Conservation (phyloP, 1,139 yeast genomes). For the Suhomyces kunorum region DNA sequence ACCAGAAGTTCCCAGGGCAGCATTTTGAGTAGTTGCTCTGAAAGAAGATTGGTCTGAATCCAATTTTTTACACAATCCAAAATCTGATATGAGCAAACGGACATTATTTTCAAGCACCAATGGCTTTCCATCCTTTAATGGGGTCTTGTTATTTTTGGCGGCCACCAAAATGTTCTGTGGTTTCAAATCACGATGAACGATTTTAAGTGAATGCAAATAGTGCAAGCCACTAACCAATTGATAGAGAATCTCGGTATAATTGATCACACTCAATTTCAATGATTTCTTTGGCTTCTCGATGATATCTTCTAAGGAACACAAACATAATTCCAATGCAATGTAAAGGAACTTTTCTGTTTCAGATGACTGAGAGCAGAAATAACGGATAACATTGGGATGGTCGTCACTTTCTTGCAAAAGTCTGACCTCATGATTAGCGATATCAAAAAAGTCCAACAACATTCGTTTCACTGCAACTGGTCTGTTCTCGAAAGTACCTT, state of each 20-base stretch:
- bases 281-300: slow-evolving; percentile 52
- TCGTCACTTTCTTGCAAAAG: slow-evolving; percentile 92
- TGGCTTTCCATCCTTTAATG: slow-evolving; percentile 18
- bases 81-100: slow-evolving; percentile 85
- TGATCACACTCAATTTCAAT: slow-evolving; percentile 26
- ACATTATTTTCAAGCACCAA: slow-evolving; percentile 25
- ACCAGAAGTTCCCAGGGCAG: slow-evolving; percentile 92
- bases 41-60: slow-evolving; percentile 93
- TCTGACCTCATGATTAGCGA: slow-evolving; percentile 93
- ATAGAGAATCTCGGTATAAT: slow-evolving; percentile 53
- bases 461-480: slow-evolving; percentile 96
- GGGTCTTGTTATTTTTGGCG: slow-evolving; percentile 37
- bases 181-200: slow-evolving; percentile 92
- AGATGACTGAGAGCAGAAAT: slow-evolving; percentile 86
- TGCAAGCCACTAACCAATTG: slow-evolving; percentile 86
- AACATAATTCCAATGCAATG: slow-evolving; percentile 90
- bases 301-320: slow-evolving; percentile 85
- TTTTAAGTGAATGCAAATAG: slow-evolving; percentile 84
- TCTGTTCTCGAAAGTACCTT: slow-evolving; percentile 86
- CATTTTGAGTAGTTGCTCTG: slow-evolving; percentile 86
- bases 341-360: slow-evolving; percentile 73
- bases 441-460: slow-evolving; percentile 89
- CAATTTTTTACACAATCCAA: slow-evolving; percentile 89
- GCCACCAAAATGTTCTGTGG: slow-evolving; percentile 95
- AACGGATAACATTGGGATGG: slow-evolving; percentile 92